phyloP scores from a whole-genome alignment of 2,329 filamentous ascomycete genomes.

The Sarocladium brachiariae region DNA sequence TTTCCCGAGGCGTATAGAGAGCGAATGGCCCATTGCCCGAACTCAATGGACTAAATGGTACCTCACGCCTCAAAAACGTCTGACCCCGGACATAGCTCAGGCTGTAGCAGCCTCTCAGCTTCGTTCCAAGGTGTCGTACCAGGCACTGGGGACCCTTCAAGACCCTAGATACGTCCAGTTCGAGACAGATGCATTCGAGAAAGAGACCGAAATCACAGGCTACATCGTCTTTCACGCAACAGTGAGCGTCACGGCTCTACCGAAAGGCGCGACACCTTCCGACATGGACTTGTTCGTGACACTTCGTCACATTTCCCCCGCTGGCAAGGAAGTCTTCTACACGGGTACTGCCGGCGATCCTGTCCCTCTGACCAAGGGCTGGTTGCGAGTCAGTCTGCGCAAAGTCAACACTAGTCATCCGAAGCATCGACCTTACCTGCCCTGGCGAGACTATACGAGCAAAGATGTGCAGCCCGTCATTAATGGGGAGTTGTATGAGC shows the following conservation, averaged over 20 bases:
- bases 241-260: slow-evolving; percentile 54
- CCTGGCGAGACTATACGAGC: slow-evolving; percentile 45
- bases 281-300: slow-evolving; percentile 62
- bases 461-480: slow-evolving; percentile 49
- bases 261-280: slow-evolving; percentile 23
- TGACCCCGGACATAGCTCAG: neutral
- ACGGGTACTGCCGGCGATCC: slow-evolving; percentile 60
- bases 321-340: slow-evolving; percentile 53
- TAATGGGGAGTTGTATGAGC: slow-evolving; percentile 46
- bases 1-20: slow-evolving; percentile 49
- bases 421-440: slow-evolving; percentile 47
- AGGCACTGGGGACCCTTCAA: slow-evolving; percentile 48
- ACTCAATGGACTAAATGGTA: slow-evolving; percentile 38
- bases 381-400: slow-evolving; percentile 53
- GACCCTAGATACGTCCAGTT: slow-evolving; percentile 49
- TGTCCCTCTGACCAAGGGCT: slow-evolving; percentile 57
- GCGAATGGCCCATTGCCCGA: slow-evolving; percentile 59
- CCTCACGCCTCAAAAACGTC: neutral
- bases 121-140: slow-evolving; percentile 42
- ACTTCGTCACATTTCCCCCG: slow-evolving; percentile 48
- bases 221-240: slow-evolving; percentile 59
- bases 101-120: neutral
- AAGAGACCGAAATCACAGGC: slow-evolving; percentile 63
- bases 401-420: slow-evolving; percentile 44
- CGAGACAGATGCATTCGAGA: slow-evolving; percentile 32